Evolutionary conservation across 2,329 filamentous ascomycete genomes (phyloP).

Genomic region (Colletotrichum spinosum): DNA sequence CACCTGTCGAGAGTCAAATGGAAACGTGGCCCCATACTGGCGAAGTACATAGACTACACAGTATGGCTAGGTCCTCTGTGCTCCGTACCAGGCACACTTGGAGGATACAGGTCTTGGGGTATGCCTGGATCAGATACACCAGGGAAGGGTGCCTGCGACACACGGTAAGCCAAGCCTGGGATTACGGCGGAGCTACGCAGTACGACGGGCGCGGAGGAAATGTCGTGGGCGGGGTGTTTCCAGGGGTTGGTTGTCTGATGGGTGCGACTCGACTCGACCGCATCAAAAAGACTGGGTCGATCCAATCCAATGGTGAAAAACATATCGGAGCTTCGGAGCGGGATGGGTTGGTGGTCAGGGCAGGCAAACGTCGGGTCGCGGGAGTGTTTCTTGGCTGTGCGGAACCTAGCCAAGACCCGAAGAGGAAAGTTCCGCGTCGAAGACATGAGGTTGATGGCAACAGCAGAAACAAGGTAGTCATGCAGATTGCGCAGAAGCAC

Average conservation of each 20-base stretch:
- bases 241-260: constrained; percentile 28
- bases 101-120: no score
- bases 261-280: constrained; percentile 29
- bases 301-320: constrained; percentile 12
- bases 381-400: constrained; percentile 15
- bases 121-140: no score
- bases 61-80: constrained; percentile 9
- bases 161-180: constrained; percentile 12
- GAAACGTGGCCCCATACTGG: constrained; percentile 35
- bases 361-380: constrained; percentile 27
- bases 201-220: constrained; percentile 25
- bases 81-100: no score
- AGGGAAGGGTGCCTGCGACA: no score
- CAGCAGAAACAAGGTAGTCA: neutral
- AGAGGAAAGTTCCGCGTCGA: constrained; percentile 12
- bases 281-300: constrained; percentile 7
- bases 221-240: constrained; percentile 35
- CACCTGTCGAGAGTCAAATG: constrained; percentile 20
- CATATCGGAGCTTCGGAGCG: constrained; percentile 26
- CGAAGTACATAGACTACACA: constrained; percentile 24
- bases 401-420: constrained; percentile 2
- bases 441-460: neutral
- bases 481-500: no score
- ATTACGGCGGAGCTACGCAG: constrained; percentile 21
- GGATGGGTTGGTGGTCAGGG: constrained; percentile 20